Conservation (phyloP, 2,329 filamentous ascomycete genomes). For the Dothideomycetidae sp. region DNA sequence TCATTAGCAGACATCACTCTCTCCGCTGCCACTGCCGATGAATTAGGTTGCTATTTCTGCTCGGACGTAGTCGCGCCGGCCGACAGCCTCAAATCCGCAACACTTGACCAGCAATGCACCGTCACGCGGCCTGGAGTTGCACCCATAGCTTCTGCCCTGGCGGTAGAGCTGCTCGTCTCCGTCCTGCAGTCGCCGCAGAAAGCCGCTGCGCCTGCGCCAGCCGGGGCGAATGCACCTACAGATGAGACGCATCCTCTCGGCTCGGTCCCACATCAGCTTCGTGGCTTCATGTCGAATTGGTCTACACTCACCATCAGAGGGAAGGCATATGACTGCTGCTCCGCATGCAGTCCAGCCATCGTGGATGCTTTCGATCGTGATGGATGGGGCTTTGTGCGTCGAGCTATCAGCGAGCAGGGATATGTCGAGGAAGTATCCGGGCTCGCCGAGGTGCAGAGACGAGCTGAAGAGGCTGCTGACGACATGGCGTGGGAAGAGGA, state of each 20-base stretch:
- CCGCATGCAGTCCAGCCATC: slow-evolving; percentile 60
- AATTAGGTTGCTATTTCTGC: slow-evolving; percentile 93
- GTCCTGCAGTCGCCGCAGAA: slow-evolving; percentile 54
- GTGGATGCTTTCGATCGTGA: slow-evolving; percentile 51
- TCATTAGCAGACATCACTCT: too few relatives aligned
- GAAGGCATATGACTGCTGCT: slow-evolving; percentile 65
- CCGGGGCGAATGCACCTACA: slow-evolving; percentile 9
- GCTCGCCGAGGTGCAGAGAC: slow-evolving; percentile 49
- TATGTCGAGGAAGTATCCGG: slow-evolving; percentile 68
- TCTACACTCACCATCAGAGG: slow-evolving; percentile 60
- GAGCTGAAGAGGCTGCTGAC: slow-evolving; percentile 35
- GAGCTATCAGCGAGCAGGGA: slow-evolving; percentile 58
- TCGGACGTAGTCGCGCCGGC: slow-evolving; percentile 92
- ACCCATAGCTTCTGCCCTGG: slow-evolving; percentile 75
- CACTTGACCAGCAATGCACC: slow-evolving; percentile 94
- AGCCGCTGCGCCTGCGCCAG: slow-evolving; percentile 26
- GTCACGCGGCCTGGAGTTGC: slow-evolving; percentile 89
- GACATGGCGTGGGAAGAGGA: slow-evolving; percentile 39
- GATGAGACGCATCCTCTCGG: slow-evolving; percentile 40
- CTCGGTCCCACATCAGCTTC: slow-evolving; percentile 65
- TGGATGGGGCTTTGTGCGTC: slow-evolving; percentile 65
- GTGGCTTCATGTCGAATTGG: slow-evolving; percentile 62
- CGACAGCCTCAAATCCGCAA: slow-evolving; percentile 88
- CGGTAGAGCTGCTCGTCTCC: slow-evolving; percentile 81
- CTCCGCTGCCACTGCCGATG: slow-evolving; percentile 31